phyloP scores from a whole-genome alignment of 768 basidiomycete species.

The Calocybe cyanea region DNA sequence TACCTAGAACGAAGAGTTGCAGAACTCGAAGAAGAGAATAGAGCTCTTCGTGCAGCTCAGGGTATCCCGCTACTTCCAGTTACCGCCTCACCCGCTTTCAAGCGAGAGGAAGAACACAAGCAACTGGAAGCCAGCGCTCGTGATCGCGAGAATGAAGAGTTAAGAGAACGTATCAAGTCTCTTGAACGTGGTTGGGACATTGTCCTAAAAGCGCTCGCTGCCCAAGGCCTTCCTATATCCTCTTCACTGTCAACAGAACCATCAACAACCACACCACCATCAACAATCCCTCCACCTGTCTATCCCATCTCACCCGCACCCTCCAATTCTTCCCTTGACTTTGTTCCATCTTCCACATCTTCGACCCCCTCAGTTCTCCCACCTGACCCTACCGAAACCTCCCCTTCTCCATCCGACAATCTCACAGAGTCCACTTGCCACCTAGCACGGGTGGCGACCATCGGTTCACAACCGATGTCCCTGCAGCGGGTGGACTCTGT shows the following conservation, averaged over 20 bases:
- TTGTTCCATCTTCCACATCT: slow-evolving; percentile 26
- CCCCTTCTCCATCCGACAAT: slow-evolving; percentile 22
- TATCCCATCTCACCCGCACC: slow-evolving; percentile 35
- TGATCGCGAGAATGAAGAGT: slow-evolving; percentile 65
- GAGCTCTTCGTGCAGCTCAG: slow-evolving; percentile 59
- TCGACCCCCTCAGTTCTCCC: slow-evolving; percentile 28
- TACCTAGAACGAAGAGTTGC: slow-evolving; percentile 63
- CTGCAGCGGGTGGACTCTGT: slow-evolving; percentile 88
- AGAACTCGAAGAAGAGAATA: slow-evolving; percentile 83
- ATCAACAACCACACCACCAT: slow-evolving; percentile 21
- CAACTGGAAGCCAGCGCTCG: slow-evolving; percentile 39
- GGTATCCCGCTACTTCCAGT: slow-evolving; percentile 23
- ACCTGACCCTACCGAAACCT: slow-evolving; percentile 21
- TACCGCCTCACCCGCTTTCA: slow-evolving; percentile 22
- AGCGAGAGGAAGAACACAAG: slow-evolving; percentile 27
- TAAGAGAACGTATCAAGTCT: slow-evolving; percentile 71
- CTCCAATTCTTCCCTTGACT: slow-evolving; percentile 28
- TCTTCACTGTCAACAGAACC: slow-evolving; percentile 21
- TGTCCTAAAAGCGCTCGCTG: slow-evolving; percentile 69
- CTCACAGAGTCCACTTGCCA: slow-evolving; percentile 81
- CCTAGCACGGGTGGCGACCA: slow-evolving; percentile 97
- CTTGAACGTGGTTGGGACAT: slow-evolving; percentile 82
- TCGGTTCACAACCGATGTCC: slow-evolving; percentile 64
- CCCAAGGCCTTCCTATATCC: slow-evolving; percentile 59
- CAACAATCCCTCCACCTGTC: slow-evolving; percentile 23